A percentile compares a stretch with the other conserved stretches of the same genome.
phyloP scores from a whole-genome alignment of 495 filamentous ascomycete species.

The Pyrenopolyporus hunteri region DNA sequence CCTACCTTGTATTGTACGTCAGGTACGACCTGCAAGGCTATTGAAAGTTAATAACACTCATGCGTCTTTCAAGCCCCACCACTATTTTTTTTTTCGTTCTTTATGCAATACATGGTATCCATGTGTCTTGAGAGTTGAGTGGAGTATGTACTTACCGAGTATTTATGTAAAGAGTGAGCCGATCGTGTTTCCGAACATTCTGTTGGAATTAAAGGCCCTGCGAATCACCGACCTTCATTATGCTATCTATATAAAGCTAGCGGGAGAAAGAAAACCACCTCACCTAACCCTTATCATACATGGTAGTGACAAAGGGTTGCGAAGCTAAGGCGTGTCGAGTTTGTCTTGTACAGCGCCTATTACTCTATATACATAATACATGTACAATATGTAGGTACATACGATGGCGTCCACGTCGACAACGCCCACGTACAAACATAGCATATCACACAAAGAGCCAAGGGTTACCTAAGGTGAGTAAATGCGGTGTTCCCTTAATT shows the following conservation, averaged over 20 bases:
- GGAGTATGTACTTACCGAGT: background rate
- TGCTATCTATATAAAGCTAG: slow-evolving; percentile 13
- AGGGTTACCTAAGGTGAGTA: too few relatives aligned
- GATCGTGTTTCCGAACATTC: slow-evolving; percentile 4
- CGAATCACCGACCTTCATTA: slow-evolving; percentile 1
- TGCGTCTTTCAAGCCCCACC: too few relatives aligned
- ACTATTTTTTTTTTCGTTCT: slow-evolving; percentile 1
- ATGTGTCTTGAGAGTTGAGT: background rate
- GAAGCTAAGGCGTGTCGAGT: slow-evolving; percentile 8
- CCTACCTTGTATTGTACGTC: slow-evolving; percentile 2
- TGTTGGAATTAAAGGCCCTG: slow-evolving; percentile 6
- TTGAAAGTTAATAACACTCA: slow-evolving; percentile 6
- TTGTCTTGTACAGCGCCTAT: slow-evolving; percentile 13
- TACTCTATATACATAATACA: slow-evolving; percentile 1
- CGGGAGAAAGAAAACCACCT: background rate
- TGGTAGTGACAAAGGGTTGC: slow-evolving; percentile 30
- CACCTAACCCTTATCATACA: too few relatives aligned
- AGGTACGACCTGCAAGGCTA: slow-evolving; percentile 23
- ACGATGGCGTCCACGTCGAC: too few relatives aligned
- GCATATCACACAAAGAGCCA: too few relatives aligned
- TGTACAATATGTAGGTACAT: background rate
- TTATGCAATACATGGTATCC: slow-evolving; percentile 27
- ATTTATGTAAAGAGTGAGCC: too few relatives aligned
- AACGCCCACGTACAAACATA: too few relatives aligned
- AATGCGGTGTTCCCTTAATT: background rate